Percentiles rank a stretch among this genome's conserved stretches.
These are phyloP conservation scores for Musa troglodytarum DNA, from an alignment of 176 grass and related monocot species.

Conservation along the genomic window DNA sequence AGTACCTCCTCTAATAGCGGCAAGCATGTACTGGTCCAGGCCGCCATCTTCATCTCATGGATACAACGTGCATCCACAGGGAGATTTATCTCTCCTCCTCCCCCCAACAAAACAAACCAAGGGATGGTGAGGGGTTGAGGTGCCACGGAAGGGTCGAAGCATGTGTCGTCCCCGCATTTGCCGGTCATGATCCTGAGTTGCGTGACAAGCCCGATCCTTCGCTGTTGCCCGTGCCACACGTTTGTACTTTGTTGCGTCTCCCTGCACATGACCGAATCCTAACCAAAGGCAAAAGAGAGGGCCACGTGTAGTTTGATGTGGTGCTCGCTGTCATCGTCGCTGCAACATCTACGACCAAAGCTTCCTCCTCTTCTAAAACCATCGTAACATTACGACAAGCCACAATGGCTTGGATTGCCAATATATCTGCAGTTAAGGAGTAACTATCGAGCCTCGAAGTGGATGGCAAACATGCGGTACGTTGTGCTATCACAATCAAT, in stretches of 20 bases:
- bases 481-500: constrained; percentile 1
- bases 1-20: no score
- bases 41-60: no score
- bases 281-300: background rate
- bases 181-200: background rate
- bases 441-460: background rate
- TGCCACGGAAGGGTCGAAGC: background rate
- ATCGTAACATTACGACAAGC: background rate
- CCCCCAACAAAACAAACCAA: background rate
- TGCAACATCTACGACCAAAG: no score
- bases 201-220: background rate
- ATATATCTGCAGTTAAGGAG: background rate
- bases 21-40: no score
- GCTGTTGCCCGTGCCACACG: background rate
- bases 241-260: constrained; percentile 7
- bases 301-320: background rate
- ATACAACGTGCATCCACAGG: no score
- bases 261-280: constrained; percentile 6
- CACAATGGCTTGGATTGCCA: background rate
- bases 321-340: no score
- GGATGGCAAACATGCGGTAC: background rate
- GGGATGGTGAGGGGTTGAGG: background rate
- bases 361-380: no score
- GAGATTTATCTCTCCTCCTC: no score
- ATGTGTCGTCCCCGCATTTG: background rate